Evolutionary conservation across 768 basidiomycete genomes (phyloP), one percentile per base, ranked within the genome.

Genomic region (Mycena crocata): DNA sequence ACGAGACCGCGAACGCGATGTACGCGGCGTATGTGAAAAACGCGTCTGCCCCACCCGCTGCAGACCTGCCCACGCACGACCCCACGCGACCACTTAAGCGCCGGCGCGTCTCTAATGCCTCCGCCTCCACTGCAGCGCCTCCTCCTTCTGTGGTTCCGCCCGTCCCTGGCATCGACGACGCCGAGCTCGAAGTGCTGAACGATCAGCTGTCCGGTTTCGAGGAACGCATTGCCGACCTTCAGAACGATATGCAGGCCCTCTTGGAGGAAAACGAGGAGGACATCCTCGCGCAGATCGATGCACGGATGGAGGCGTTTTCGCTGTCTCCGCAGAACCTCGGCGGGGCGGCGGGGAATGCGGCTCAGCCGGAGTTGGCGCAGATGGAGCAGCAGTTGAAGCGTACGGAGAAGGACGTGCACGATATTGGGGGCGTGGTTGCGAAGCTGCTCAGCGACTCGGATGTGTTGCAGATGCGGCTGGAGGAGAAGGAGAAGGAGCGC

Each of bases 31-130:
- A 65, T 40, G 57, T 72, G 28, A 68, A 71, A 13, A 71, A 67
- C n/a, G 55, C 34, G n/a, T 66, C 48, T 31, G 62, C 63, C 35
- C 51, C 34, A 9, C 17, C 23, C 17, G n/a, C n/a, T n/a, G 46
- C 39, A 34, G 49, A 44, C 39, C 52, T 21, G 1, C 37, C 32
- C 8, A 44, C 32, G 0, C 48, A 61, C n/a, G 48, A 57, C 23
- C 45, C 64, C 13, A 8, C 62, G 56, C 68, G 75, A 15, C 77
- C 76, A 8, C 61, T 72, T 37, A 79, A 80, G 52, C 75, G 77
- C 13, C 76, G 78, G 10, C 78, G 78, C 44, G n/a, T 72, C 17
- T 71, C 71, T 13, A 64, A 71, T 19, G 57, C 50, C 24, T n/a
- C n/a, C n/a, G n/a, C n/a, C n/a, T n/a, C n/a, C n/a, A n/a, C n/a